phyloP scores from a whole-genome alignment of 2,329 filamentous ascomycete genomes.

The Monosporascus sp. region DNA sequence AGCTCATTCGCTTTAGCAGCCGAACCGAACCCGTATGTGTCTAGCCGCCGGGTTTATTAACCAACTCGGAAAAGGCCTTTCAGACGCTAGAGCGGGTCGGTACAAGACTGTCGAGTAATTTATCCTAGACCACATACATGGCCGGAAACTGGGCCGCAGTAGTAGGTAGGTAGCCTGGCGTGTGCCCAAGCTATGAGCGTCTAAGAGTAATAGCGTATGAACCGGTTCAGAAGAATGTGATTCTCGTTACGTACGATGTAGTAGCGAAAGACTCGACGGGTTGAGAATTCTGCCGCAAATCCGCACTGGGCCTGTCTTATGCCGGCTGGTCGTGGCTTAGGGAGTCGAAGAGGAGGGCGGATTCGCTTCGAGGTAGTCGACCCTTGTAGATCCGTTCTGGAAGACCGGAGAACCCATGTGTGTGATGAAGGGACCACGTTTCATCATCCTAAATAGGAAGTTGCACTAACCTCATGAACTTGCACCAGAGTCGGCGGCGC shows the following conservation, averaged over 20 bases:
- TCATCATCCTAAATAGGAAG: not conserved
- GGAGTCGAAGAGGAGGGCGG: not conserved
- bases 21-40: not conserved
- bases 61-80: not conserved
- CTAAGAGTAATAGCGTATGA: not conserved
- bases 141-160: not conserved
- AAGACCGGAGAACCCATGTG: not conserved
- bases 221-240: too few species aligned
- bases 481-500: not conserved
- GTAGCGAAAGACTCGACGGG: too few species aligned
- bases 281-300: too few species aligned
- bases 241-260: too few species aligned
- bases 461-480: not conserved
- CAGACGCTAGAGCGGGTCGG: not conserved
- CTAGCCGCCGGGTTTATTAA: not conserved
- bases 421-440: not conserved
- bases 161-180: not conserved
- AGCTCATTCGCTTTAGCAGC: not conserved
- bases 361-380: not conserved
- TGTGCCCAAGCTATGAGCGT: not conserved
- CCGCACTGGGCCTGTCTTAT: not conserved
- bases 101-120: not conserved
- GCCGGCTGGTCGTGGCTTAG: not conserved
- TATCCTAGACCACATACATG: not conserved
- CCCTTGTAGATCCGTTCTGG: not conserved